A percentile compares a stretch with the other conserved stretches of the same genome.
Evolutionary conservation across 2,329 filamentous ascomycete genomes (phyloP).

Genomic region (Fusarium sp.): DNA sequence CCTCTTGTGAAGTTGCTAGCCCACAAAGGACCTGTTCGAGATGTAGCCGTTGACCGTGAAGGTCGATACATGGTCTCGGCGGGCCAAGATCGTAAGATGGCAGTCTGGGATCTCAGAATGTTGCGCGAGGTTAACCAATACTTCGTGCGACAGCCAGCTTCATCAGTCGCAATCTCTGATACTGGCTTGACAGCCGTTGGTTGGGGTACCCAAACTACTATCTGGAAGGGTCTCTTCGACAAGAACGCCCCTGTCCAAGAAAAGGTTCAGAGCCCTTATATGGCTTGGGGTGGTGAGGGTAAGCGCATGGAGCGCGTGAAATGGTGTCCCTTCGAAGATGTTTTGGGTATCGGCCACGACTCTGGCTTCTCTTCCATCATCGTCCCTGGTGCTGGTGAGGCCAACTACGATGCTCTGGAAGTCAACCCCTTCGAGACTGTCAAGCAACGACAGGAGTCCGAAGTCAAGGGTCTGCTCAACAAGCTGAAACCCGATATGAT

Average conservation of each 20-base stretch:
- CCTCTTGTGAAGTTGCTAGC: conserved; percentile 91
- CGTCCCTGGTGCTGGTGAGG: conserved; percentile 93
- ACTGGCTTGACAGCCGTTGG: conserved; percentile 87
- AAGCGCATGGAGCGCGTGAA: conserved; percentile 80
- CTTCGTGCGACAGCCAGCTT: conserved; percentile 82
- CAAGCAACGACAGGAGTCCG: conserved; percentile 91
- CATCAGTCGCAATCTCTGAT: conserved; percentile 89
- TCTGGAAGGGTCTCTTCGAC: conserved; percentile 92
- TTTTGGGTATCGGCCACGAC: conserved; percentile 86
- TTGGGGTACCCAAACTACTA: conserved; percentile 87
- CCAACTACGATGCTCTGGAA: conserved; percentile 95
- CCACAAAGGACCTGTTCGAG: conserved; percentile 88
- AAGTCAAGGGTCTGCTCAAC: conserved; percentile 90
- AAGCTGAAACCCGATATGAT: conserved; percentile 99
- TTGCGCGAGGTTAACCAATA: conserved; percentile 94
- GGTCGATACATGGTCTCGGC: conserved; percentile 96
- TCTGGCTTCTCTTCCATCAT: conserved; percentile 90
- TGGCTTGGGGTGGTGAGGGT: conserved; percentile 91
- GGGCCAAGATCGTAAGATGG: conserved; percentile 89
- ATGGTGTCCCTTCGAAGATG: conserved; percentile 96
- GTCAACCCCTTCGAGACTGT: conserved; percentile 93
- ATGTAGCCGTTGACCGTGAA: conserved; percentile 85
- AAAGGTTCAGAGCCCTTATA: conserved; percentile 88
- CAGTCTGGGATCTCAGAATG: conserved; percentile 95
- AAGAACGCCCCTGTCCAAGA: conserved; percentile 76